A percentile compares a stretch with the other conserved stretches of the same genome.
Evolutionary conservation across 176 grass and related monocot species (phyloP).

Genomic region (Oryza longistaminata): DNA sequence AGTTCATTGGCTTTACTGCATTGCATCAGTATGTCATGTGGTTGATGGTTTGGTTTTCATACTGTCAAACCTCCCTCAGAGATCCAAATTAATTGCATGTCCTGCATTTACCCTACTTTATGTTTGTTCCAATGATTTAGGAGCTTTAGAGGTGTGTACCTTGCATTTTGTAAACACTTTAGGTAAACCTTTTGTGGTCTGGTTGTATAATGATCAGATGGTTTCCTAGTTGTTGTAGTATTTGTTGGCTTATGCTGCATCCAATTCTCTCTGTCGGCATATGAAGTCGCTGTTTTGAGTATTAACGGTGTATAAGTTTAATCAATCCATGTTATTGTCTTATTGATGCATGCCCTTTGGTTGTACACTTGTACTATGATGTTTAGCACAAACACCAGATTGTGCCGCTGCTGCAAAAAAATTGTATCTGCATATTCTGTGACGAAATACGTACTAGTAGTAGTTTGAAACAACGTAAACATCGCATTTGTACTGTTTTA

Average conservation of each 20-base stretch:
- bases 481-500: not conserved
- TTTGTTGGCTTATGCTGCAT: not conserved
- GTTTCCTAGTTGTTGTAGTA: not conserved
- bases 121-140: not conserved
- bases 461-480: not conserved
- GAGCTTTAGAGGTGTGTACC: not conserved
- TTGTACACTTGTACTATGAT: too few relatives aligned
- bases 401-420: not conserved
- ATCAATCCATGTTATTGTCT: not conserved
- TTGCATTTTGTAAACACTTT: not conserved
- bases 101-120: not conserved
- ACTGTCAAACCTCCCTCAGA: not conserved
- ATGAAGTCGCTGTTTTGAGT: not conserved
- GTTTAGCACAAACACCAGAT: not conserved
- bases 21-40: not conserved
- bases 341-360: not conserved
- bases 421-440: not conserved
- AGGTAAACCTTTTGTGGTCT: not conserved
- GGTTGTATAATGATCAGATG: not conserved
- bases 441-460: not conserved
- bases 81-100: not conserved
- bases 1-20: not conserved
- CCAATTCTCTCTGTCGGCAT: not conserved
- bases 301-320: not conserved
- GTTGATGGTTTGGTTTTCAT: slow-evolving; percentile 18